Percentiles rank a stretch among this genome's conserved stretches.
These are phyloP conservation scores for Omphalea diandra DNA, from an alignment of 441 rosid genomes.

Conservation along the genomic window DNA sequence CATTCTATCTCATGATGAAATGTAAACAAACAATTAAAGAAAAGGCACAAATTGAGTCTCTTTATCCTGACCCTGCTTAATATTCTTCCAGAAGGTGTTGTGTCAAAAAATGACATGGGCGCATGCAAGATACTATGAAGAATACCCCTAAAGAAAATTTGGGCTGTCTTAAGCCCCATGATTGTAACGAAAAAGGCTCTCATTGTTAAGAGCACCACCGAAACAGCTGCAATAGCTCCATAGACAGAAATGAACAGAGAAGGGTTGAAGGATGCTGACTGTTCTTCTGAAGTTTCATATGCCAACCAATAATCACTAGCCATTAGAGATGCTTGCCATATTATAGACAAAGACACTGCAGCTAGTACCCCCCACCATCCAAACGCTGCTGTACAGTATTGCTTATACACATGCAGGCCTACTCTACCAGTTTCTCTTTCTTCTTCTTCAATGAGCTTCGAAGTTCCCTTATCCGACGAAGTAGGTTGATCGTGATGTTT, in stretches of 20 bases:
- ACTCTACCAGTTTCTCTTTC: slow-evolving; percentile 81
- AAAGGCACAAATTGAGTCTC: neutral
- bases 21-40: neutral
- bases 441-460: slow-evolving; percentile 86
- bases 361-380: slow-evolving; percentile 91
- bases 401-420: slow-evolving; percentile 66
- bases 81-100: slow-evolving; percentile 95
- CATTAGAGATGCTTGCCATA: slow-evolving; percentile 84
- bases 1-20: too few relatives aligned
- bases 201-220: slow-evolving; percentile 48
- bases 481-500: slow-evolving; percentile 45
- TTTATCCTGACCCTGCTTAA: slow-evolving; percentile 66
- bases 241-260: slow-evolving; percentile 64
- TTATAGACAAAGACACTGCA: slow-evolving; percentile 57
- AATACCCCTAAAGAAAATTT: slow-evolving; percentile 69
- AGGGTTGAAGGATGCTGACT: slow-evolving; percentile 48
- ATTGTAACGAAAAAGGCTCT: slow-evolving; percentile 58
- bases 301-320: slow-evolving; percentile 96
- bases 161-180: slow-evolving; percentile 86
- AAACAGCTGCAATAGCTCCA: slow-evolving; percentile 52
- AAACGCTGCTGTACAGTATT: slow-evolving; percentile 79
- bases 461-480: slow-evolving; percentile 52
- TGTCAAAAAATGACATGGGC: slow-evolving; percentile 93
- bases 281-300: slow-evolving; percentile 71
- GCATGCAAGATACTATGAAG: slow-evolving; percentile 86